A percentile compares a stretch with the other conserved stretches of the same genome.
Conservation (phyloP, 176 grass and related monocot genomes). For the Triticum dicoccoides region DNA sequence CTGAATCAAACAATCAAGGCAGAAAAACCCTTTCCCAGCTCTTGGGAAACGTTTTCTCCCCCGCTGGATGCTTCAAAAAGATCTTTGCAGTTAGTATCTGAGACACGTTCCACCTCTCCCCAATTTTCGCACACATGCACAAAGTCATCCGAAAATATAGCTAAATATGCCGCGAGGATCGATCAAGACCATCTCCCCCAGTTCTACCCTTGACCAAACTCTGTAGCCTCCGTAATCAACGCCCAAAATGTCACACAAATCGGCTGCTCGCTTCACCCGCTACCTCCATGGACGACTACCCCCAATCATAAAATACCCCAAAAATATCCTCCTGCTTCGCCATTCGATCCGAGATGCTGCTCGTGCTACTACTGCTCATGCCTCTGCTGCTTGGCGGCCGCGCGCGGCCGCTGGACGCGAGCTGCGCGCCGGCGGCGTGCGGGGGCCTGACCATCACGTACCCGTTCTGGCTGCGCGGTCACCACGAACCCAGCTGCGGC, state of each 20-base stretch:
- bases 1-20: too few species aligned
- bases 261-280: neutral
- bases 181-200: neutral
- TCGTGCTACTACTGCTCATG: neutral
- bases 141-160: neutral
- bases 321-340: neutral
- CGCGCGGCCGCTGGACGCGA: neutral
- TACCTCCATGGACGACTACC: neutral
- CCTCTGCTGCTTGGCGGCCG: neutral
- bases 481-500: slow-evolving; percentile 43
- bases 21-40: too few species aligned
- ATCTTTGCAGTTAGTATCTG: too few species aligned
- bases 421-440: slow-evolving; percentile 44
- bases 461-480: slow-evolving; percentile 58
- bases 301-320: neutral
- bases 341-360: neutral
- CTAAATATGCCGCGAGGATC: neutral
- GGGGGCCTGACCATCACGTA: slow-evolving; percentile 45
- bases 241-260: slow-evolving; percentile 6
- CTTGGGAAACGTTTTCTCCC: too few species aligned
- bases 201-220: neutral
- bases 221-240: neutral
- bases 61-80: too few species aligned
- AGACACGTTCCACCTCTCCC: neutral
- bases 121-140: neutral